Evolutionary conservation across 2,329 filamentous ascomycete genomes (phyloP).

Genomic region (Sphaerulina vaccinii): DNA sequence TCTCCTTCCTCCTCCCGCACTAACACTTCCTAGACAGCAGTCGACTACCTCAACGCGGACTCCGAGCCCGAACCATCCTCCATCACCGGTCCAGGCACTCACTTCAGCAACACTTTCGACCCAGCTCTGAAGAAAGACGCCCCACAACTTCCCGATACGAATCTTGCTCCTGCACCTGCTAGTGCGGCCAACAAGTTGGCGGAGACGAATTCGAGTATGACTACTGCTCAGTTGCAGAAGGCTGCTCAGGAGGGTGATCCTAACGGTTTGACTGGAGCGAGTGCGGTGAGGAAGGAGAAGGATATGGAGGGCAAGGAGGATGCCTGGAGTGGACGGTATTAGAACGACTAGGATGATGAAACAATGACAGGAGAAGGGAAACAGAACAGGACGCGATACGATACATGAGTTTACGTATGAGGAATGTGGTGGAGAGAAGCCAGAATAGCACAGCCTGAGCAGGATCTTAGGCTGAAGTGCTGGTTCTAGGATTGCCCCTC

Average conservation of each 20-base stretch:
- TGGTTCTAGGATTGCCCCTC: no score
- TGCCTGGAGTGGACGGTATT: not conserved
- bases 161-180: slow-evolving; percentile 1
- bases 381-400: not conserved
- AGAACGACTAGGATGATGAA: not conserved
- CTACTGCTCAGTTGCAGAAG: slow-evolving; percentile 21
- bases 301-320: not conserved
- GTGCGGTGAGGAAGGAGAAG: not conserved
- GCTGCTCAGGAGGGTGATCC: slow-evolving; percentile 23
- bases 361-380: not conserved
- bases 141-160: slow-evolving; percentile 10
- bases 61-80: slow-evolving; percentile 21
- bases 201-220: slow-evolving; percentile 19
- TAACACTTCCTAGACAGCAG: slow-evolving; percentile 11
- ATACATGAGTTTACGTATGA: not conserved
- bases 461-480: no score
- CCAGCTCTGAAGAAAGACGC: slow-evolving; percentile 19
- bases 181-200: slow-evolving; percentile 17
- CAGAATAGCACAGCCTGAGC: no score
- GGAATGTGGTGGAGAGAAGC: not conserved
- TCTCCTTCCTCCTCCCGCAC: not conserved
- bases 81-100: slow-evolving; percentile 22
- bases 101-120: slow-evolving; percentile 23
- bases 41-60: slow-evolving; percentile 20
- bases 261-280: slow-evolving; percentile 15